Percentiles rank a stretch among this genome's conserved stretches.
These are phyloP conservation scores for Talaromyces stipitatus DNA, from an alignment of 495 filamentous ascomycete species.

Conservation along the genomic window DNA sequence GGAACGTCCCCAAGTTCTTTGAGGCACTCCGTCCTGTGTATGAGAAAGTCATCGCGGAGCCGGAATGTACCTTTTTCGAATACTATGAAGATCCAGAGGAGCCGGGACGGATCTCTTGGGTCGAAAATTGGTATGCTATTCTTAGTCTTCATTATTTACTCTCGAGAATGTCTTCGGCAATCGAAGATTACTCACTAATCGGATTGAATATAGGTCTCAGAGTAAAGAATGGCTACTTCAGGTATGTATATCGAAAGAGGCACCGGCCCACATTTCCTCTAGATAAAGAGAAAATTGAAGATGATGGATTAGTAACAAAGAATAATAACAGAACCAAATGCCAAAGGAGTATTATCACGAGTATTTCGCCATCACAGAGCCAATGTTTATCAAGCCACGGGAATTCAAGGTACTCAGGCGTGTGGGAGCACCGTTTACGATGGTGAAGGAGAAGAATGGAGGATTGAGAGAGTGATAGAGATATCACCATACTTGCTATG, in stretches of 20 bases:
- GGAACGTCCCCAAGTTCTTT: constrained; percentile 33
- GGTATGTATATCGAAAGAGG: constrained; percentile 14
- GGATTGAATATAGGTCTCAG: constrained; percentile 18
- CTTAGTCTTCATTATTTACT: background rate
- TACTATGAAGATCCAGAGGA: constrained; percentile 31
- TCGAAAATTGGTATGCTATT: constrained; percentile 39
- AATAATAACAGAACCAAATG: constrained; percentile 31
- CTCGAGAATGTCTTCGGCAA: background rate
- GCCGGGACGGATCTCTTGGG: constrained; percentile 35
- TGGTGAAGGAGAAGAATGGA: constrained; percentile 17
- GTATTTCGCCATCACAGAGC: constrained; percentile 35
- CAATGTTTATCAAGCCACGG: constrained; percentile 41
- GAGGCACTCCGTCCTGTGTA: constrained; percentile 31
- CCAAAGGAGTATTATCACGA: constrained; percentile 44
- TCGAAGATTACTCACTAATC: background rate
- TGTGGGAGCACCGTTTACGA: constrained; percentile 23
- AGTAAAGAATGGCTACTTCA: constrained; percentile 31
- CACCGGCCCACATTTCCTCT: background rate
- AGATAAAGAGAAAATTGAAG: background rate
- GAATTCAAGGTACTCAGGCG: constrained; percentile 31
- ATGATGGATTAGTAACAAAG: constrained; percentile 3
- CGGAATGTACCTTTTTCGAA: constrained; percentile 42
- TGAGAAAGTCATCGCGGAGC: constrained; percentile 33
- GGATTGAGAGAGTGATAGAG: constrained; percentile 1
- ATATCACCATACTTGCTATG: background rate